phyloP scores from a whole-genome alignment of 2,329 filamentous ascomycete species.

The Diplodia sapinea region DNA sequence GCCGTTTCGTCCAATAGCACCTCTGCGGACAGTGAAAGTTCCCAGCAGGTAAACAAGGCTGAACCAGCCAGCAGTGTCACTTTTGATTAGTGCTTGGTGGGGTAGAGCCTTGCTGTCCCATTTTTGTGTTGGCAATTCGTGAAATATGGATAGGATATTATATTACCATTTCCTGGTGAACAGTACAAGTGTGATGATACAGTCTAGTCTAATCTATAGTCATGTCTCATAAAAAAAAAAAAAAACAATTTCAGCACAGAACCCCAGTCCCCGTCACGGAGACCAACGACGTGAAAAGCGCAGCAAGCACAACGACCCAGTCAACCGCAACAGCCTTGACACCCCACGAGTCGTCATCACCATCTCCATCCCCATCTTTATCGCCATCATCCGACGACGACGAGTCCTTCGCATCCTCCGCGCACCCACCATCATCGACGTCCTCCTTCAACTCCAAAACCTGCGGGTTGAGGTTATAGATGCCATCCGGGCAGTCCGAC shows the following conservation, averaged over 20 bases:
- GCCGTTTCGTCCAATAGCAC: too few species aligned
- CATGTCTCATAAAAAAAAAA: background rate
- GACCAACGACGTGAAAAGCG: background rate
- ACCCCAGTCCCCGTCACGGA: background rate
- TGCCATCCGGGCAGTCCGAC: conserved; percentile 7
- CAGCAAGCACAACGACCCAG: background rate
- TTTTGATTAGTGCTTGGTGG: background rate
- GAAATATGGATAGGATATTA: background rate
- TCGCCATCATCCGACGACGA: background rate
- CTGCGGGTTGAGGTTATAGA: conserved; percentile 22
- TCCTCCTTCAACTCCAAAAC: background rate
- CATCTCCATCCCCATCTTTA: background rate
- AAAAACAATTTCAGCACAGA: background rate
- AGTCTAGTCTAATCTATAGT: background rate
- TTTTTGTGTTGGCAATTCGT: background rate
- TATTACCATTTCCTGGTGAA: background rate
- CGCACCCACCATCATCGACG: background rate
- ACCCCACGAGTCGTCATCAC: conserved; percentile 2
- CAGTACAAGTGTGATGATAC: background rate
- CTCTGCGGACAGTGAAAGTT: too few species aligned
- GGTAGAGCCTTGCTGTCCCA: background rate
- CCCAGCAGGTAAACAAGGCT: too few species aligned
- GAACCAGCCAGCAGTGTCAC: too few species aligned
- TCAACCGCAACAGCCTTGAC: background rate
- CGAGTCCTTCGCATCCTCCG: background rate